These are phyloP conservation scores for Gymnopus androsaceus DNA, from an alignment of 1,284 basidiomycete species.

Conservation along the genomic window DNA sequence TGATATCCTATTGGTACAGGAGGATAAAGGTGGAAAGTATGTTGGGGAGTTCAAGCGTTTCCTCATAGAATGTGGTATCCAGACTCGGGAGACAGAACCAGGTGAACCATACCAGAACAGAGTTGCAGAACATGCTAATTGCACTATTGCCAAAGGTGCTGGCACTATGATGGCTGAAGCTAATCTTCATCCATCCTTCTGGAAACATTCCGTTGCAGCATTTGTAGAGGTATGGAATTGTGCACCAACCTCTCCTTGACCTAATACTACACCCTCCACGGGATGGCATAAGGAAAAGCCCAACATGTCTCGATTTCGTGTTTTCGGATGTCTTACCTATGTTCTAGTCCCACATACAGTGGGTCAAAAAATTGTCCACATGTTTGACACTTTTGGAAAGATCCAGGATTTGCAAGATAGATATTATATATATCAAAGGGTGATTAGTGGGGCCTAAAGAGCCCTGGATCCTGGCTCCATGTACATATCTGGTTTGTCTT, in stretches of 20 bases:
- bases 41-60: conserved; percentile 27
- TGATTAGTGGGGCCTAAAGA: too few relatives aligned
- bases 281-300: conserved; percentile 22
- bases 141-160: conserved; percentile 19
- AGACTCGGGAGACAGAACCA: conserved; percentile 20
- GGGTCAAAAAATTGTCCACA: too few relatives aligned
- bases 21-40: conserved; percentile 34
- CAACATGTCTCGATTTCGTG: conserved; percentile 28
- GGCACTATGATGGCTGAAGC: conserved; percentile 21
- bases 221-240: conserved; percentile 20
- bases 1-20: conserved; percentile 22
- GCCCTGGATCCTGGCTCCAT: too few relatives aligned
- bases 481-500: too few relatives aligned
- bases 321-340: conserved; percentile 37
- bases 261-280: conserved; percentile 9
- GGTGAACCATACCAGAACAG: conserved; percentile 26
- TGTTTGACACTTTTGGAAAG: too few relatives aligned
- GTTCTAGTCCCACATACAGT: conserved; percentile 34
- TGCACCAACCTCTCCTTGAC: conserved; percentile 19
- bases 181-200: conserved; percentile 23
- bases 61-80: conserved; percentile 22
- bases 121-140: conserved; percentile 20
- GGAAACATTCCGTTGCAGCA: conserved; percentile 17
- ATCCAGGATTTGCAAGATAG: too few relatives aligned
- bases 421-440: too few relatives aligned